Base-by-base conservation (phyloP, 192 early-diverging fungal species). In the Backusella liffmaniae region DNA sequence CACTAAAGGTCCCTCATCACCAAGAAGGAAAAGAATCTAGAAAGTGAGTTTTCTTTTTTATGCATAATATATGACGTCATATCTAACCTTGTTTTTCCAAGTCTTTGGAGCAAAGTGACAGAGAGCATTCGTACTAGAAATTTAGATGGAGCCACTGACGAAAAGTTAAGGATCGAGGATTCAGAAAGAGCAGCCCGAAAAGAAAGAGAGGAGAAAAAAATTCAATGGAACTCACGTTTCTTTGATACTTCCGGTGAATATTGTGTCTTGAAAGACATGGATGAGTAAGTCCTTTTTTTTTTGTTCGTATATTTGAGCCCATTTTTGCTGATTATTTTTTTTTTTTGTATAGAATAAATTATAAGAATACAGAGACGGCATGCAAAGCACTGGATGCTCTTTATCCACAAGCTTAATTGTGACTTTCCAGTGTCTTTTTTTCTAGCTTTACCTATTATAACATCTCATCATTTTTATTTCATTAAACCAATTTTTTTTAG, bases 21-120 rank as follows among this genome's bases (percentile, higher is more conserved):
- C 95, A 96, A 83, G 95, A 95, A 70, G 77, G 84, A 23, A 94
- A 94, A 73, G 97, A 99, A 85, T 95, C 95, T 29, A 87, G 94
- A 69, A 86, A 90, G 87, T 91, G 74, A 42, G 12, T 51, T 29
- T 56, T 56, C 49, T 32, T 37, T 39, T 39, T 39, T 10, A 56
- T 56, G 53, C 53, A 56, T 23, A 56, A 56, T 56, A 23, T 23
- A 56, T 56, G 39, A 71, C 10, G 42, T 44, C 26, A 71, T 32
- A 5, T 21, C 3, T 16, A 21, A 23, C 5, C 6, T 5, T 7
- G 1, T 30, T 44, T 70, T 34, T 44, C 13, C 16, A 66, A 86
- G 86, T 13, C 76, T 94, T 71, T 96, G 94, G 94, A 84, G 83
- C 73, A 77, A 90, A 53, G 85, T 96, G n/a, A 96, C 94, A 35